Evolutionary conservation across 306 rosid species (phyloP), one percentile per base, ranked within the genome.

Genomic region (Herpetospermum pedunculosum): DNA sequence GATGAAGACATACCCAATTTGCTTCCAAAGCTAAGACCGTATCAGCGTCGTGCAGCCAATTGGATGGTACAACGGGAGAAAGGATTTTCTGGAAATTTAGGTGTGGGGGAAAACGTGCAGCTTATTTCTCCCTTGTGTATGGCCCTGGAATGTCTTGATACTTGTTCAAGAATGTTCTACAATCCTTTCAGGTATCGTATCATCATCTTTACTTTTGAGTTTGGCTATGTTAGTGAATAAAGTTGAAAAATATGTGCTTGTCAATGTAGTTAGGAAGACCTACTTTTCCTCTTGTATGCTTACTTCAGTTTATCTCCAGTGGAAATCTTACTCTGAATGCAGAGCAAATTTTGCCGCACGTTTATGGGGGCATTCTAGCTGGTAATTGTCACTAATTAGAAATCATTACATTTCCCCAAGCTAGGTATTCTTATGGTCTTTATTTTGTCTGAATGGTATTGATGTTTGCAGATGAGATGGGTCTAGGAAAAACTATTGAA

Each of bases 291-390:
- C 29, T 76, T 76, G 76, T 67, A 32, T 78, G 65, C 76, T 80
- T 74, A 58, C 71, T 76, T 47, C 76, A 64, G 79, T 88, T 76
- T 71, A 73, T 80, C 76, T 81, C 74, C 96, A 91, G 98, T 80
- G 98, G 98, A 83, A 89, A 81, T 84, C 79, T 93, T 83, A 82
- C 94, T 13, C 81, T 89, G 88, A 75, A 32, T 74, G 84, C 87
- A 57, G 97, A 81, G 79, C 83, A 83, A 55, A 57, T 76, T 76
- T 79, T 91, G 5, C 81, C 94, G 29, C 82, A 80, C 73, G 86
- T 93, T 47, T 79, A 68, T 76, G 98, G 98, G 81, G 98, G 98
- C 79, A 89, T 93, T 82, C 92, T 93, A 85, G 98, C 98, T 77
- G 98, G 98, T 93, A 85, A 79, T 81, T 77, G 68, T 80, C 57